These are phyloP conservation scores for Anisodus acutangulus DNA, from an alignment of 257 asterid genomes.

Conservation along the genomic window DNA sequence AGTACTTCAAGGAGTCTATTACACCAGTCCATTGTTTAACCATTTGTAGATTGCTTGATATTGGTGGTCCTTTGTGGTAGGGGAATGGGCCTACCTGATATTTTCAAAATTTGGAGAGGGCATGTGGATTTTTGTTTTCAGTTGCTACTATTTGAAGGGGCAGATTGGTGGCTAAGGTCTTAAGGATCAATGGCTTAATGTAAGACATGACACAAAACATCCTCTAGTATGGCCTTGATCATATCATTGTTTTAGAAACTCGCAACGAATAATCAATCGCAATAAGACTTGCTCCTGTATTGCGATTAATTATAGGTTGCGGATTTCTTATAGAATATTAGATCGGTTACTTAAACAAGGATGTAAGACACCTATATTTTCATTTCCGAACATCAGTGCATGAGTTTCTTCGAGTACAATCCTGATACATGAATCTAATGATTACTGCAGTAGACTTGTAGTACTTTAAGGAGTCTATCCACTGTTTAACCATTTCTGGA, in stretches of 20 bases:
- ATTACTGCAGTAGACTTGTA: background rate
- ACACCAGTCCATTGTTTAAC: background rate
- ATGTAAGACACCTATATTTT: background rate
- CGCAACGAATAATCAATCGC: no score
- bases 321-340: background rate
- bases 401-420: background rate
- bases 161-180: background rate
- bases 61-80: background rate
- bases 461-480: background rate
- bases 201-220: background rate
- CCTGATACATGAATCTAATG: background rate
- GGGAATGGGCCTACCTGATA: background rate
- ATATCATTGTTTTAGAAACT: background rate
- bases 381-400: background rate
- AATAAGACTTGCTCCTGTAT: background rate
- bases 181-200: background rate
- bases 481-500: background rate
- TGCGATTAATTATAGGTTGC: background rate
- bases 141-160: background rate
- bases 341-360: background rate
- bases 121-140: background rate
- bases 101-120: background rate
- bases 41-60: background rate
- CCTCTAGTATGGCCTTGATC: background rate
- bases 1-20: background rate